Percentiles rank a stretch among this genome's conserved stretches.
These are phyloP conservation scores for Russula sp. DNA, from an alignment of 768 basidiomycete species.

Conservation along the genomic window DNA sequence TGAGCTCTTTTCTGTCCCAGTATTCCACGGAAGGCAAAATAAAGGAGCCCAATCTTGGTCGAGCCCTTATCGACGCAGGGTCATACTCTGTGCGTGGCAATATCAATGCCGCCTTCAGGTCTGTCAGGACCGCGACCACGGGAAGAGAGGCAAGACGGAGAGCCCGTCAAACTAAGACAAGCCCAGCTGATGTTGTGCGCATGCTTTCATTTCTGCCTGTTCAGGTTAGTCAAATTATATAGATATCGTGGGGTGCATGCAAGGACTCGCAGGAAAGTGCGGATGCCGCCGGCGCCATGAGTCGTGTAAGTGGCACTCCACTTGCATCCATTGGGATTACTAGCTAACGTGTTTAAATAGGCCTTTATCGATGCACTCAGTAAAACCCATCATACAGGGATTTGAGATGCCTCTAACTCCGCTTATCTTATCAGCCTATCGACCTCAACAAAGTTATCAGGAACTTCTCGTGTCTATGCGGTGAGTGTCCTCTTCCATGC, in stretches of 20 bases:
- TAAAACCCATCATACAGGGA: constrained; percentile 29
- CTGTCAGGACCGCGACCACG: constrained; percentile 69
- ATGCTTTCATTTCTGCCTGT: background rate
- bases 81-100: constrained; percentile 74
- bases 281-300: constrained; percentile 80
- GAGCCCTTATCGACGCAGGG: constrained; percentile 75
- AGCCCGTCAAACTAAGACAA: constrained; percentile 52
- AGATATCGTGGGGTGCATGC: constrained; percentile 85
- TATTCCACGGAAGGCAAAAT: constrained; percentile 95
- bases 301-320: constrained; percentile 45
- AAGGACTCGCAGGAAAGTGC: constrained; percentile 83
- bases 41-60: constrained; percentile 88
- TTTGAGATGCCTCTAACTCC: background rate
- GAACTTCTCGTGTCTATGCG: constrained; percentile 54
- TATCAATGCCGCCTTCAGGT: constrained; percentile 67
- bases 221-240: background rate
- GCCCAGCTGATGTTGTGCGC: constrained; percentile 85
- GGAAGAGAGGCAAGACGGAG: constrained; percentile 55
- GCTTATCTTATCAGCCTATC: constrained; percentile 32
- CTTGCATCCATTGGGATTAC: too few species aligned
- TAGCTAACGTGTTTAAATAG: constrained; percentile 26
- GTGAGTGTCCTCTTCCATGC: constrained; percentile 29
- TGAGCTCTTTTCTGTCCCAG: constrained; percentile 31
- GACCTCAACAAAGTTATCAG: constrained; percentile 58
- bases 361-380: constrained; percentile 60